Evolutionary conservation across 352 stramenopile genomes (phyloP).

Genomic region (Pythium aquatile): DNA sequence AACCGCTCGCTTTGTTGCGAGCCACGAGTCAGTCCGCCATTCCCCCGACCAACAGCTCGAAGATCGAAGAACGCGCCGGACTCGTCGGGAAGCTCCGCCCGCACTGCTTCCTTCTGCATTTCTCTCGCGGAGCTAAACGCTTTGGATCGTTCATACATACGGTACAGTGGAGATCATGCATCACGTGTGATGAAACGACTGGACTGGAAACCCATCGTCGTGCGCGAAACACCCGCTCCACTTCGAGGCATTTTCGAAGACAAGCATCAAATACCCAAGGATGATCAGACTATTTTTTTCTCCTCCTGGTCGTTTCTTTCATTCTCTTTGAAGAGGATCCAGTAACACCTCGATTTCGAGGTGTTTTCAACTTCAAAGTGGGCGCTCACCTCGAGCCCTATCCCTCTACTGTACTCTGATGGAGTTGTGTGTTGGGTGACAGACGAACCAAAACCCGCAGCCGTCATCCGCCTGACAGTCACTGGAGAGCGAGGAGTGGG

Average conservation of each 20-base stretch:
- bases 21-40: neutral
- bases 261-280: neutral
- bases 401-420: neutral
- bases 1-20: neutral
- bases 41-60: neutral
- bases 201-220: slow-evolving; percentile 1
- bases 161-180: neutral
- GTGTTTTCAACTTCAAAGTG: slow-evolving; percentile 6
- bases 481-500: neutral
- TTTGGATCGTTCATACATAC: neutral
- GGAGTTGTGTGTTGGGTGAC: neutral
- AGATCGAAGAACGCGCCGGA: neutral
- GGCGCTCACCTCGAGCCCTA: neutral
- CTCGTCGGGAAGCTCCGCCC: neutral
- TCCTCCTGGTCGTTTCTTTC: neutral
- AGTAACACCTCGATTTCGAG: slow-evolving; percentile 5
- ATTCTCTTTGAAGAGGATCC: neutral
- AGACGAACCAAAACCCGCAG: neutral
- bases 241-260: slow-evolving; percentile 8
- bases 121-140: neutral
- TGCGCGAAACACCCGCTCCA: slow-evolving; percentile 6
- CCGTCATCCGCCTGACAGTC: neutral
- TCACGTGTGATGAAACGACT: neutral
- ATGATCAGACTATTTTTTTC: neutral
- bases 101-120: neutral